Evolutionary conservation across 1,139 yeast genomes (phyloP), one percentile per base, ranked within the genome.

Genomic region (Yamadazyma friedrichii): DNA sequence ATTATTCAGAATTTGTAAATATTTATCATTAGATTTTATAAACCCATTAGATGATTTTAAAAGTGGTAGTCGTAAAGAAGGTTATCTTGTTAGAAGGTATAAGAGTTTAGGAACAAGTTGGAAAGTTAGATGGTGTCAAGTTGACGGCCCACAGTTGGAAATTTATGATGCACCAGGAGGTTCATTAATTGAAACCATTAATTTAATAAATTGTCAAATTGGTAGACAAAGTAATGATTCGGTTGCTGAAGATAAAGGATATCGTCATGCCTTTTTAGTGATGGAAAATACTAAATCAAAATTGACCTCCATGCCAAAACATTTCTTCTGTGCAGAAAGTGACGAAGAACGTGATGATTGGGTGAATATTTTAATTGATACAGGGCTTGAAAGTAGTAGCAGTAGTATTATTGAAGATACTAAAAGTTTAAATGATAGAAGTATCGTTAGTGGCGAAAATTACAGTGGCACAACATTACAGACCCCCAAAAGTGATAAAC

Each of bases 291-390:
- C 74, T 46, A 80, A 78, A 51, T 71, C 79, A 22, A 75, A 78
- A 38, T 62, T 77, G n/a, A 66, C 74, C 15, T 67, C 79, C 2
- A 60, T 57, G 29, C 75, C 79, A 2, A 82, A 80, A 44, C 89
- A 86, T 58, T 77, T 82, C 39, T 74, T 89, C 46, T 88, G 95
- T 62, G 88, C 95, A 2, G 96, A 89, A 58, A 79, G 85, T 1
- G 88, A 85, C 40, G 73, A 69, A 27, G 96, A 88, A 53, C 76
- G 96, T 41, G 95, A 87, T 51, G 73, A 73, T 4, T 87, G 96
- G 96, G 78, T 84, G 22, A 70, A 78, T 15, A 73, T 78, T 1
- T 63, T 85, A 48, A 69, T 82, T 33, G 82, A 77, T 44, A 41
- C 44, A 9, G 36, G 17, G 2, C 15, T 4, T 13, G 68, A 69